Conservation (phyloP, 2,329 filamentous ascomycete genomes). For the Colletotrichum sp. region DNA sequence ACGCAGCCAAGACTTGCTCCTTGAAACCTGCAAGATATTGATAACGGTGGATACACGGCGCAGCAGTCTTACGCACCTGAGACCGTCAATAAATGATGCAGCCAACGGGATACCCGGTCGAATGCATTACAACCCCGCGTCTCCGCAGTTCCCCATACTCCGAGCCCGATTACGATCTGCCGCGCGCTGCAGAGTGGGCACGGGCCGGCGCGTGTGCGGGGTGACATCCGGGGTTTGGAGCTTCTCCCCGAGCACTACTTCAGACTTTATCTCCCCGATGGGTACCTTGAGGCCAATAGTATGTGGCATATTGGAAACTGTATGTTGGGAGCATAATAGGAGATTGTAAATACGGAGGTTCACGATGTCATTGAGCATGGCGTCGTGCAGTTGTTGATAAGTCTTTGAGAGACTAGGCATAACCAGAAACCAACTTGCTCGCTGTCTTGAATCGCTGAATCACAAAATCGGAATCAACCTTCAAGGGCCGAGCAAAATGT, state of each 20-base stretch:
- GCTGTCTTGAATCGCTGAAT: not conserved
- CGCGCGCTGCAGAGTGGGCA: not conserved
- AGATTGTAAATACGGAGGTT: not conserved
- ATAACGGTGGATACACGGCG: not conserved
- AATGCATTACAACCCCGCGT: not conserved
- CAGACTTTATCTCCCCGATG: not conserved
- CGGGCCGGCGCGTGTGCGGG: not conserved
- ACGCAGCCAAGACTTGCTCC: not conserved
- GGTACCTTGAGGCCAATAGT: not conserved
- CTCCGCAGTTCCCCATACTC: not conserved
- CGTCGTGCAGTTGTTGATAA: not conserved
- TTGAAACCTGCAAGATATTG: not conserved
- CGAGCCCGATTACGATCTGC: not conserved
- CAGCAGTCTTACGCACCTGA: not conserved
- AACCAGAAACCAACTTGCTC: not conserved
- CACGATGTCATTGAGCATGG: not conserved
- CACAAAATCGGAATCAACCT: not conserved
- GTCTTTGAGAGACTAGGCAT: not conserved
- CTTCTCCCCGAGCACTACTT: conserved; percentile 2
- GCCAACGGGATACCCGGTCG: not conserved
- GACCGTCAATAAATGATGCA: not conserved
- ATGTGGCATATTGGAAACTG: not conserved
- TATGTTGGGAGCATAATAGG: not conserved
- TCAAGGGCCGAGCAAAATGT: not conserved
- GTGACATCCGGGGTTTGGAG: conserved; percentile 3